Evolutionary conservation across 176 grass and related monocot genomes (phyloP), one percentile per base, ranked within the genome.

Genomic region (Musa beccarii): DNA sequence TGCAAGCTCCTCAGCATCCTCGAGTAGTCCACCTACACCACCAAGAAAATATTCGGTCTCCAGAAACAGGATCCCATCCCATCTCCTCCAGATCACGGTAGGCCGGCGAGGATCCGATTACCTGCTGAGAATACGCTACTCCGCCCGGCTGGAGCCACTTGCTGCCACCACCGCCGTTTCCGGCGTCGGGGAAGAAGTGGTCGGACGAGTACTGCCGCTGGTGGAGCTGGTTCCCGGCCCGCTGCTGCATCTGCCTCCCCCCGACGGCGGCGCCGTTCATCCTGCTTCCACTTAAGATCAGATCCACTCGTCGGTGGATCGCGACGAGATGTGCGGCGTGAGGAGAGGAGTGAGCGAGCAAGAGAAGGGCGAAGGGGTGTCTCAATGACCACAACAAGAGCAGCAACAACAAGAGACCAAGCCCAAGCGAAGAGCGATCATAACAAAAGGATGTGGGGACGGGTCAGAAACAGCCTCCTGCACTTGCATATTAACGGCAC

Each of bases 141-240:
- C 66, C 66, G 14, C 62, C 66, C 10, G 52, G 64, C 11, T 69
- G 65, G 2, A 80, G 21, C 79, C 79, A 80, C 79, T 80, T 80
- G 79, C 83, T 79, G 85, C 72, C 86, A 54, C 54, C 92, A 78
- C 90, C n/a, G 53, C 78, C 90, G 53, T 14, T 52, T 13, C 72
- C 84, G 72, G 78, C 76, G 68, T 98, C 94, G 78, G 90, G 78
- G 53, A 93, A 84, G 50, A 93, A 82, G 68, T 98, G 90, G 66
- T 98, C 94, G 49, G 90, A 86, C 57, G 88, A 86, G 68, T 87
- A 93, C 19, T 82, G 69, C 80, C 88, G 80, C 62, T 86, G 79
- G 79, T 86, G 80, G 64, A 71, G 69, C 24, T 57, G 84, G 16
- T 49, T 19, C 19, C 78, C 52, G 50, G 71, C 3, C 21, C 71